A percentile compares a stretch with the other conserved stretches of the same genome.
Conservation (phyloP, 2,329 filamentous ascomycete genomes). For the Boeremia lycopersici region DNA sequence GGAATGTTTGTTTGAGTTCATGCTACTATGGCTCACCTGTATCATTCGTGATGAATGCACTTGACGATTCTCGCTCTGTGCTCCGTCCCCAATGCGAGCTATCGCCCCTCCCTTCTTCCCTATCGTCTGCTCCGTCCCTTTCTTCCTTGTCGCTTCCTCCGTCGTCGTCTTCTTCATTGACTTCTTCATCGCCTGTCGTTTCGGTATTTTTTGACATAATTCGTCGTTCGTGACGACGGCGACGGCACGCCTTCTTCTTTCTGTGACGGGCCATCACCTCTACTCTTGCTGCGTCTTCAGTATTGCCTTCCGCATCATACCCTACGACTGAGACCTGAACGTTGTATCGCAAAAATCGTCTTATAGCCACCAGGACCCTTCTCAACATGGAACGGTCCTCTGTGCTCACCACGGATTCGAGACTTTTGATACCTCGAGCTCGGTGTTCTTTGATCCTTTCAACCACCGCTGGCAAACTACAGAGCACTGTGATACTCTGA, state of each 20-base stretch:
- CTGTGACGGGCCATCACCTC: slow-evolving; percentile 10
- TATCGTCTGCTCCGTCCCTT: neutral
- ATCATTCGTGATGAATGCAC: neutral
- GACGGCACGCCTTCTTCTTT: slow-evolving; percentile 11
- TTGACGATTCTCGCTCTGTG: slow-evolving; percentile 2
- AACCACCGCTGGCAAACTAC: slow-evolving; percentile 12
- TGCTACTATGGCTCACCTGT: slow-evolving; percentile 1
- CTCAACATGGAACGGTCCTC: slow-evolving; percentile 19
- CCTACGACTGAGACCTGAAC: slow-evolving; percentile 8
- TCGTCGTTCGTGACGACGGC: slow-evolving; percentile 14
- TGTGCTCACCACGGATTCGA: slow-evolving; percentile 13
- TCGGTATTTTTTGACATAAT: slow-evolving; percentile 3
- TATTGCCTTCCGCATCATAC: slow-evolving; percentile 6
- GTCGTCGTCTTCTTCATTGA: no score
- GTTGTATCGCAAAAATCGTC: neutral
- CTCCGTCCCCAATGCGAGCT: neutral
- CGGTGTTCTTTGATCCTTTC: slow-evolving; percentile 12
- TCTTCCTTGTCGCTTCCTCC: neutral
- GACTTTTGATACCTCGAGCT: slow-evolving; percentile 10
- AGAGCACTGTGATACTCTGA: slow-evolving; percentile 14
- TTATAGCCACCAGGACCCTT: slow-evolving; percentile 13
- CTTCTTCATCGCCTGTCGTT: slow-evolving; percentile 2
- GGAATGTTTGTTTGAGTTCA: neutral
- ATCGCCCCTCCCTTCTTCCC: slow-evolving; percentile 4
- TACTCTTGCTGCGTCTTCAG: slow-evolving; percentile 4